A percentile compares a stretch with the other conserved stretches of the same genome.
These are phyloP conservation scores for Eleusine coracana DNA, from an alignment of 176 grass and related monocot species.

Conservation along the genomic window DNA sequence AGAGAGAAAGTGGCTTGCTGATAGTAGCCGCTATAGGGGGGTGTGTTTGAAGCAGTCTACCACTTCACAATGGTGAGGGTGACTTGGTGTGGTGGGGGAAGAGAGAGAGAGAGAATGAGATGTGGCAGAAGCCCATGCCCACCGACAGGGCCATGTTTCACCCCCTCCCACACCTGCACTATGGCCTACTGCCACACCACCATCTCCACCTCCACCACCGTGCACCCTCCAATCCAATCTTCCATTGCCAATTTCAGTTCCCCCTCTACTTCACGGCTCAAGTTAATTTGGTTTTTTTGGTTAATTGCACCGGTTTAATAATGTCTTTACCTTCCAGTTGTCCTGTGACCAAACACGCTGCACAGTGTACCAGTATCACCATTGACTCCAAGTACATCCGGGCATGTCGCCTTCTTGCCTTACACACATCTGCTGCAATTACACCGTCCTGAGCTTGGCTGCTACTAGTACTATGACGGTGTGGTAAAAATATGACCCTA, in stretches of 20 bases:
- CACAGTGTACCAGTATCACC: slow-evolving; percentile 30
- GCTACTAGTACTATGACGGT: neutral
- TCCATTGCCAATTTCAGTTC: neutral
- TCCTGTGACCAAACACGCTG: slow-evolving; percentile 14
- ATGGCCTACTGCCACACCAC: slow-evolving; percentile 37
- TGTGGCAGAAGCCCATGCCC: slow-evolving; percentile 47
- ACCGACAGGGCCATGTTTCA: slow-evolving; percentile 75
- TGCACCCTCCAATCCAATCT: neutral
- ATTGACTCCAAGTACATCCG: slow-evolving; percentile 51
- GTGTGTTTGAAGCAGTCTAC: slow-evolving; percentile 40
- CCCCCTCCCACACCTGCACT: slow-evolving; percentile 54
- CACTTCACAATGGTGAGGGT: slow-evolving; percentile 33
- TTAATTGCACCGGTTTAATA: slow-evolving; percentile 14
- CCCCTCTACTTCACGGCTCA: neutral
- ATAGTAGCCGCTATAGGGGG: neutral
- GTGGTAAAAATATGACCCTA: slow-evolving; percentile 19
- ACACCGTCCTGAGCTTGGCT: neutral
- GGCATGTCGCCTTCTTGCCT: slow-evolving; percentile 22
- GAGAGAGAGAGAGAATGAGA: neutral
- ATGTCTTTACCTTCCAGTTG: neutral
- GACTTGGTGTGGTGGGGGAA: slow-evolving; percentile 19
- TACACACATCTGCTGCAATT: slow-evolving; percentile 12
- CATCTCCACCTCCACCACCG: neutral
- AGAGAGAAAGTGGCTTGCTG: slow-evolving; percentile 19
- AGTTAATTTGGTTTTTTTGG: neutral